Conservation (phyloP, 2,329 filamentous ascomycete genomes). For the Calonectria henricotiae region DNA sequence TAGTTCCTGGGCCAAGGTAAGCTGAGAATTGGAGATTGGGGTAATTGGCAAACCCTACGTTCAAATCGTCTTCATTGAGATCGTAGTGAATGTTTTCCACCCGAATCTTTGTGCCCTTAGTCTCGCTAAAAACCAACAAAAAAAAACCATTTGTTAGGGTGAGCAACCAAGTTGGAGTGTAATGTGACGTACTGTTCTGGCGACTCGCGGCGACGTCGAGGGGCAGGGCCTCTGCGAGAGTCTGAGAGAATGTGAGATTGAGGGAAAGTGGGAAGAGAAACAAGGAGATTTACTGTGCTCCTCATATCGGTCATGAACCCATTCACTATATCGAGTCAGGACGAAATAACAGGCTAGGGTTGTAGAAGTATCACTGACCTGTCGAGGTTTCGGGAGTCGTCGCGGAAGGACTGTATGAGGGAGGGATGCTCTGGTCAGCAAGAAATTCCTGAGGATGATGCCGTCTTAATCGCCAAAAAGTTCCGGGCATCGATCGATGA, state of each 20-base stretch:
- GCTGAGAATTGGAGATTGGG: slow-evolving; percentile 30
- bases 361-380: slow-evolving; percentile 67
- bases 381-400: slow-evolving; percentile 79
- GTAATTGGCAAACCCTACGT: slow-evolving; percentile 66
- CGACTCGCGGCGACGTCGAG: slow-evolving; percentile 63
- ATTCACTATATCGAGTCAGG: slow-evolving; percentile 75
- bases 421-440: slow-evolving; percentile 59
- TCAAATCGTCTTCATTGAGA: slow-evolving; percentile 86
- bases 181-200: slow-evolving; percentile 58
- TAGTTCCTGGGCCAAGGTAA: slow-evolving; percentile 74
- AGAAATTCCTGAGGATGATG: slow-evolving; percentile 57
- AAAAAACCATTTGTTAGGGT: slow-evolving; percentile 30
- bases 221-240: slow-evolving; percentile 61
- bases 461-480: slow-evolving; percentile 54
- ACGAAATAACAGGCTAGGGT: background rate
- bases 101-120: slow-evolving; percentile 79
- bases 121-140: slow-evolving; percentile 60
- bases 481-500: slow-evolving; percentile 54
- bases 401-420: slow-evolving; percentile 73
- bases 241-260: slow-evolving; percentile 54
- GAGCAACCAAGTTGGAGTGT: slow-evolving; percentile 26
- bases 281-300: slow-evolving; percentile 72
- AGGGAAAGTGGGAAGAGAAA: slow-evolving; percentile 27
- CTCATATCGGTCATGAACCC: slow-evolving; percentile 94
- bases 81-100: slow-evolving; percentile 96